Evolutionary conservation across 164 flowering plant genomes (phyloP).

Genomic region (Platanus orientalis): DNA sequence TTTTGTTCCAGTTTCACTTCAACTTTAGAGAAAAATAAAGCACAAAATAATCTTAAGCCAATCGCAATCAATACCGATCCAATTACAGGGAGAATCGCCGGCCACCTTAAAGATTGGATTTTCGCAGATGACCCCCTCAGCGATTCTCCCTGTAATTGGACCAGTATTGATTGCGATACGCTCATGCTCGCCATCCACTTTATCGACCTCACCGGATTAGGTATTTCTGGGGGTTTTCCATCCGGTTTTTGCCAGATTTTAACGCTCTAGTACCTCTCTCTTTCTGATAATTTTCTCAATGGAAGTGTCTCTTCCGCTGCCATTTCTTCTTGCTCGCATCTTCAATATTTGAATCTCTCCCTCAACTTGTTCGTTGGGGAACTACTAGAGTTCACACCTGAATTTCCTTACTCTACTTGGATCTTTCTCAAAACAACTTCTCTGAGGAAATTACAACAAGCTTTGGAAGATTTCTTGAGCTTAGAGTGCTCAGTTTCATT

Average conservation of each 20-base stretch:
- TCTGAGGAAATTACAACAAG: constrained; percentile 54
- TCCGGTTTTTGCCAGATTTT: constrained; percentile 45
- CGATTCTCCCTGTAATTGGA: constrained; percentile 58
- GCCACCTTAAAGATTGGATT: constrained; percentile 14
- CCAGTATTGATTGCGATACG: constrained; percentile 52
- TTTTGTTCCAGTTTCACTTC: too few relatives aligned
- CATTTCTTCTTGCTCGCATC: constrained; percentile 47
- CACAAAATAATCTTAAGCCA: too few relatives aligned
- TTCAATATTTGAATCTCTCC: constrained; percentile 39
- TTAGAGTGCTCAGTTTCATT: constrained; percentile 32
- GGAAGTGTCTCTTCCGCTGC: constrained; percentile 27
- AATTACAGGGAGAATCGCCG: too few relatives aligned
- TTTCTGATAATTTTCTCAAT: constrained; percentile 31
- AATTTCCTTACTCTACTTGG: constrained; percentile 30
- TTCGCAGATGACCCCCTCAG: neutral
- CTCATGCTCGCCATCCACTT: constrained; percentile 17
- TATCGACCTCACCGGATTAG: constrained; percentile 31
- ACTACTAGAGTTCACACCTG: constrained; percentile 43
- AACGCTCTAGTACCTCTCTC: constrained; percentile 44
- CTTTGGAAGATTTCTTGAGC: constrained; percentile 39
- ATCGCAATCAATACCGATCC: too few relatives aligned
- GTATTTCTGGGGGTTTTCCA: constrained; percentile 52
- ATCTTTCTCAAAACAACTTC: constrained; percentile 51
- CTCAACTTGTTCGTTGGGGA: constrained; percentile 40
- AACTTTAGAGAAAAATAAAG: too few relatives aligned